Evolutionary conservation across 2,329 filamentous ascomycete genomes (phyloP).

Genomic region (Mollisiaceae sp.): DNA sequence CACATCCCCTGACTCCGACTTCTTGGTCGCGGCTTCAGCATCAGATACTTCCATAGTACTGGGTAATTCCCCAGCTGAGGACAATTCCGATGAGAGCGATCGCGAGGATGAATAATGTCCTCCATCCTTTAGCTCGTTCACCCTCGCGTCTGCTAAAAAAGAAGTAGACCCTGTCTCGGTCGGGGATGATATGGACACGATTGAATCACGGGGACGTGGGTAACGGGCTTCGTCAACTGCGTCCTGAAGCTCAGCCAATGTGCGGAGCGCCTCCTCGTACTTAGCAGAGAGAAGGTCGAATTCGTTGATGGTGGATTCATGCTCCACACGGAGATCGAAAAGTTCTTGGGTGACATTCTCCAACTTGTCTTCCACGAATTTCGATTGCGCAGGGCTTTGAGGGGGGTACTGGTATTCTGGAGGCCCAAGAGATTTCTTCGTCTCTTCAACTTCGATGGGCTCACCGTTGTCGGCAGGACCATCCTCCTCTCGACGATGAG

Average conservation of each 20-base stretch:
- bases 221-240: conserved; percentile 79
- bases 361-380: conserved; percentile 89
- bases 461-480: conserved; percentile 44
- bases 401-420: conserved; percentile 43
- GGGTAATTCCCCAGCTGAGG: conserved; percentile 80
- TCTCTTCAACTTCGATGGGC: conserved; percentile 45
- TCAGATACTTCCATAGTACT: conserved; percentile 67
- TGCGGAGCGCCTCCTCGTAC: conserved; percentile 86
- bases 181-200: conserved; percentile 57
- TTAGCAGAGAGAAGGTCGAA: conserved; percentile 83
- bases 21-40: conserved; percentile 56
- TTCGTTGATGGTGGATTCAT: conserved; percentile 82
- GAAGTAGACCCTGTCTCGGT: conserved; percentile 68
- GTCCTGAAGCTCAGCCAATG: conserved; percentile 85
- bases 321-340: conserved; percentile 86
- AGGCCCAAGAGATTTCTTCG: conserved; percentile 39
- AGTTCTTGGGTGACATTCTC: conserved; percentile 92
- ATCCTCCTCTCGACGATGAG: conserved; percentile 37
- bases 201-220: conserved; percentile 58
- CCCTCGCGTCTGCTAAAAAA: conserved; percentile 81
- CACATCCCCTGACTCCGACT: conserved; percentile 35
- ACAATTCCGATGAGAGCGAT: conserved; percentile 93
- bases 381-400: conserved; percentile 78
- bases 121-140: conserved; percentile 71
- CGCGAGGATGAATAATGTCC: conserved; percentile 78